A percentile compares a stretch with the other conserved stretches of the same genome.
Evolutionary conservation across 2,329 filamentous ascomycete genomes (phyloP).

Genomic region (Furcasterigmium sp.): DNA sequence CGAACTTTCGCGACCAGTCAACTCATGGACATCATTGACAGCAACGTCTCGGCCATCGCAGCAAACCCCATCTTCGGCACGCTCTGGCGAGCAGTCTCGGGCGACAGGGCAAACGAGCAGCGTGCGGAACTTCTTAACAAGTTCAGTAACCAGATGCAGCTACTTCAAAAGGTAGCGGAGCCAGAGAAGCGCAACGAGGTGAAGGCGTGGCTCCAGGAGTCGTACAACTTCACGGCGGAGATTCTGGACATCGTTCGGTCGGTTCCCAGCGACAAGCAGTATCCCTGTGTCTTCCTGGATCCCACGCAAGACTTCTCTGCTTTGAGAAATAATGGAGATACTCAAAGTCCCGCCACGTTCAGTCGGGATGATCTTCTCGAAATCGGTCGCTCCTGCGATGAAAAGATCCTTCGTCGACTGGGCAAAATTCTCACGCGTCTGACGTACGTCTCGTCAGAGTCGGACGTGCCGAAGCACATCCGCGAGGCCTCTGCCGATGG

Average conservation of each 20-base stretch:
- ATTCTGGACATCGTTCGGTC: constrained; percentile 29
- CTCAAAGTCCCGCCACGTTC: constrained; percentile 25
- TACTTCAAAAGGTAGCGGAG: constrained; percentile 28
- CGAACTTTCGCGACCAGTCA: constrained; percentile 29
- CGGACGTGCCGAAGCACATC: constrained; percentile 38
- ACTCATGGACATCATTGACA: constrained; percentile 34
- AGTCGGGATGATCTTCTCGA: constrained; percentile 42
- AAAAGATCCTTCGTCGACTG: constrained; percentile 38
- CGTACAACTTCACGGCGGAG: constrained; percentile 42
- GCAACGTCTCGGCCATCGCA: constrained; percentile 36
- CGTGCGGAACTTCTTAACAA: constrained; percentile 34
- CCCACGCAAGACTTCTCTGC: constrained; percentile 34
- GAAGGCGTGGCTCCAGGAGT: constrained; percentile 44
- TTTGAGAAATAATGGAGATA: constrained; percentile 13
- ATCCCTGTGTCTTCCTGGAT: constrained; percentile 44
- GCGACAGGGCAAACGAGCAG: constrained; percentile 32
- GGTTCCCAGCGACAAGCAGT: constrained; percentile 30
- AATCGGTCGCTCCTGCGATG: constrained; percentile 45
- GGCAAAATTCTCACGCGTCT: constrained; percentile 40
- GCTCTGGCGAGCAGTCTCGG: constrained; percentile 44
- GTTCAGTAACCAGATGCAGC: constrained; percentile 33
- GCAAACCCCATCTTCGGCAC: constrained; percentile 45
- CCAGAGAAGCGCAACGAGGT: constrained; percentile 28
- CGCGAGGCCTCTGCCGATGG: constrained; percentile 19
- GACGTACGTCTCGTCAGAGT: constrained; percentile 33